These are phyloP conservation scores for Cyathus pygmaeus DNA, from an alignment of 1,284 basidiomycete genomes.

Conservation along the genomic window DNA sequence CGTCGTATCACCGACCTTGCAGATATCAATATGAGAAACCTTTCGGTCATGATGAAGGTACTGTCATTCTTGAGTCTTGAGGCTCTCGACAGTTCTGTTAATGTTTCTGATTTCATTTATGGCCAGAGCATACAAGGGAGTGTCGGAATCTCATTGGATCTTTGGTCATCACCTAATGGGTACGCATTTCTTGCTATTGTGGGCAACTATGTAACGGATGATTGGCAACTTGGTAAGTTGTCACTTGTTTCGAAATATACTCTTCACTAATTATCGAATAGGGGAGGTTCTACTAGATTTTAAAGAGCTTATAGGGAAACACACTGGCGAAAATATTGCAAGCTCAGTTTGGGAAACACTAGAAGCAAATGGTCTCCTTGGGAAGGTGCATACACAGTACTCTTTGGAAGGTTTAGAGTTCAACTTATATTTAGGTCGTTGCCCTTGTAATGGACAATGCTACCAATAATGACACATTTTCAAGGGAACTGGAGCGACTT, in stretches of 20 bases:
- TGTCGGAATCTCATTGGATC: background rate
- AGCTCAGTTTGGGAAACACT: background rate
- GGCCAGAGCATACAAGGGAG: background rate
- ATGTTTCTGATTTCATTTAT: too few relatives aligned
- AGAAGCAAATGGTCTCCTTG: background rate
- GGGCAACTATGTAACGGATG: background rate
- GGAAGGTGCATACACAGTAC: background rate
- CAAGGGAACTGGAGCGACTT: too few relatives aligned
- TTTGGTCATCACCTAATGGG: background rate
- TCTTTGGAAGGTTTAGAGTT: background rate
- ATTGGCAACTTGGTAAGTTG: background rate
- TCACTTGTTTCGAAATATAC: background rate
- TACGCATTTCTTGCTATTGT: background rate
- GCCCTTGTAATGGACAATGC: background rate
- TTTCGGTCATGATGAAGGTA: too few relatives aligned
- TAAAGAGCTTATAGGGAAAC: background rate
- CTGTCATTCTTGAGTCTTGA: too few relatives aligned
- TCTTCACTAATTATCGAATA: background rate
- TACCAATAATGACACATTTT: too few relatives aligned
- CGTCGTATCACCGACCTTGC: background rate
- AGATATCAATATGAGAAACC: background rate
- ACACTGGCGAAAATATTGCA: background rate
- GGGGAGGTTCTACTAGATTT: background rate
- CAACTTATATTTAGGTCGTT: background rate
- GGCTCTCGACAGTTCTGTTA: background rate